Evolutionary conservation across 331 rosid species (phyloP).

Genomic region (Malus hybrid): DNA sequence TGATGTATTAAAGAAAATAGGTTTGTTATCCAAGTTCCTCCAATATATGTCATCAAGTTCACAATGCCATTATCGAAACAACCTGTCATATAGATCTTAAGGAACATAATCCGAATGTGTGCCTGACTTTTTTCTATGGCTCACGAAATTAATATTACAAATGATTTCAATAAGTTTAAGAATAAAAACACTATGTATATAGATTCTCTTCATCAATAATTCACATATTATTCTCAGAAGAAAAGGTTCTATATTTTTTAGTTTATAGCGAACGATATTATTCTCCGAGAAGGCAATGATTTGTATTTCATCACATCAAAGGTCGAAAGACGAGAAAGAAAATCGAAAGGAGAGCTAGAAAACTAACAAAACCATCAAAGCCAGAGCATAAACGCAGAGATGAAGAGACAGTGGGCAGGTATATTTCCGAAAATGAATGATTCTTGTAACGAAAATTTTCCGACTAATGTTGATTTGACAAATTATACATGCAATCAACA

Average conservation of each 20-base stretch:
- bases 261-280: background rate
- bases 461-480: no score
- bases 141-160: background rate
- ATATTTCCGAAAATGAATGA: background rate
- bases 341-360: background rate
- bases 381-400: background rate
- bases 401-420: conserved; percentile 1
- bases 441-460: background rate
- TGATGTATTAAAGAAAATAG: no score
- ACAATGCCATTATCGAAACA: no score
- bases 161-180: background rate
- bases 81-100: no score
- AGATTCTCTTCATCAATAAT: background rate
- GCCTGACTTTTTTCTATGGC: no score
- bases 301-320: background rate
- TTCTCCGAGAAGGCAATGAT: background rate
- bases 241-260: background rate
- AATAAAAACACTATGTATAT: background rate
- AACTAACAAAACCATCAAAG: background rate
- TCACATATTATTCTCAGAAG: background rate
- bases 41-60: no score
- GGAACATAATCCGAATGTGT: no score
- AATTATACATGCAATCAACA: no score
- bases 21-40: no score
- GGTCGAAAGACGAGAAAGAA: background rate